These are phyloP conservation scores for Fibroporia radiculosa DNA, from an alignment of 768 basidiomycete species.

Conservation along the genomic window DNA sequence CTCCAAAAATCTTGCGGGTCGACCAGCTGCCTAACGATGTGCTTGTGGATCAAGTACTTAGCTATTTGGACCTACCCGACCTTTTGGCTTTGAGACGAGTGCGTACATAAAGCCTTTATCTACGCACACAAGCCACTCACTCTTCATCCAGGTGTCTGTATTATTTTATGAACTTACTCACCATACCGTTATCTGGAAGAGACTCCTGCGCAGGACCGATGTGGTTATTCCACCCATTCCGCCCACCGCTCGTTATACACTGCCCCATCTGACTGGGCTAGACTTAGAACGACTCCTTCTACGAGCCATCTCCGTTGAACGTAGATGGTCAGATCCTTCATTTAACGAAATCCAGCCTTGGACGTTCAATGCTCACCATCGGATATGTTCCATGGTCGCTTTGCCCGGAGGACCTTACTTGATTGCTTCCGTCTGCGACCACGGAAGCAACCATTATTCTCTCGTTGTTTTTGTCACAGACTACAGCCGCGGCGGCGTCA, in stretches of 20 bases:
- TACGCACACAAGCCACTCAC: background rate
- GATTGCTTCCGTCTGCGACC: constrained; percentile 49
- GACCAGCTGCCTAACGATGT: constrained; percentile 32
- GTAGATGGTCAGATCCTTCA: constrained; percentile 46
- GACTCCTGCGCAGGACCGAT: constrained; percentile 43
- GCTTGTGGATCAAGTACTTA: constrained; percentile 29
- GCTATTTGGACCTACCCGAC: constrained; percentile 30
- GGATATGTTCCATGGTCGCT: constrained; percentile 45
- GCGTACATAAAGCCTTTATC: constrained; percentile 8
- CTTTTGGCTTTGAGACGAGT: constrained; percentile 31
- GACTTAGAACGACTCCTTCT: constrained; percentile 52
- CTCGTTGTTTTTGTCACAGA: constrained; percentile 51
- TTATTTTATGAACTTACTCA: constrained; percentile 56
- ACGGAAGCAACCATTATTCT: constrained; percentile 34
- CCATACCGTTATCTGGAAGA: constrained; percentile 64
- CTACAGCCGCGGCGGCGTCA: constrained; percentile 32
- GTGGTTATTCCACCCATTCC: constrained; percentile 56
- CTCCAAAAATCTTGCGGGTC: no score
- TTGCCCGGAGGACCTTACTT: constrained; percentile 66
- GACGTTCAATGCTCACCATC: constrained; percentile 23
- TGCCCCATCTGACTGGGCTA: constrained; percentile 24
- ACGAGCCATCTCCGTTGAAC: constrained; percentile 50
- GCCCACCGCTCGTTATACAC: constrained; percentile 43
- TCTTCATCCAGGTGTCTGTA: constrained; percentile 41
- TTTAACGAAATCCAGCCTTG: no score